Evolutionary conservation across 208 protist species (phyloP), one percentile per base, ranked within the genome.

Genomic region (Acanthamoeba culbertsoni): DNA sequence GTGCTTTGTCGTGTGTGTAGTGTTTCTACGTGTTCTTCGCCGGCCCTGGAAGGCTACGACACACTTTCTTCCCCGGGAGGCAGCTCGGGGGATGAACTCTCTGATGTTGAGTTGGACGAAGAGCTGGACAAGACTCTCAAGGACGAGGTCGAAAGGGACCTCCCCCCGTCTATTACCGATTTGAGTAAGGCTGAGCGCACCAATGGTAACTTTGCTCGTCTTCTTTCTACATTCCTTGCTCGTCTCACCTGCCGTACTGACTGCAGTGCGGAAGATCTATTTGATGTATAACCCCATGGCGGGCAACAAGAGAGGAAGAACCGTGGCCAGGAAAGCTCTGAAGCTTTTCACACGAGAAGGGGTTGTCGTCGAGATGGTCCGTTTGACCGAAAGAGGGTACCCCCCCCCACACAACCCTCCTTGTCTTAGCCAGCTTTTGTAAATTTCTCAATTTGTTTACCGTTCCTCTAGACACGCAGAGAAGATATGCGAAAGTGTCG

Each of bases 271-370:
- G 26, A 89, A 89, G 46, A 37, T 89, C 7, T 89, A 31, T n/a
- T 31, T 89, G 46, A n/a, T 89, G 23, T 89, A 89, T 48, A 89
- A 89, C 48, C 79, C 79, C 20, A 89, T 89, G 79, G 55, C 79
- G 33, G 79, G 79, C 48, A 89, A 89, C 79, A 89, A 89, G 55
- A 16, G 79, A 10, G 79, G 79, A 23, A 26, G 55, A 14, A n/a
- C 35, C 31, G 46, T 89, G 51, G 55, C 55, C 51, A 16, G 48
- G 23, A 89, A 89, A 37, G 79, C 79, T 23, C 33, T 18, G 31
- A 42, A 20, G 55, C 46, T 89, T 10, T 26, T 89, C 35, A 48
- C 55, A 31, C 46, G 79, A 18, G 79, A 89, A 16, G 48, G 48
- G 20, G 79, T 89, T 31, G 35, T 31, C 40, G 79, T 89, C 0